phyloP scores from a whole-genome alignment of 2,329 filamentous ascomycete genomes.

The Chrysoporthe deuterocubensis region DNA sequence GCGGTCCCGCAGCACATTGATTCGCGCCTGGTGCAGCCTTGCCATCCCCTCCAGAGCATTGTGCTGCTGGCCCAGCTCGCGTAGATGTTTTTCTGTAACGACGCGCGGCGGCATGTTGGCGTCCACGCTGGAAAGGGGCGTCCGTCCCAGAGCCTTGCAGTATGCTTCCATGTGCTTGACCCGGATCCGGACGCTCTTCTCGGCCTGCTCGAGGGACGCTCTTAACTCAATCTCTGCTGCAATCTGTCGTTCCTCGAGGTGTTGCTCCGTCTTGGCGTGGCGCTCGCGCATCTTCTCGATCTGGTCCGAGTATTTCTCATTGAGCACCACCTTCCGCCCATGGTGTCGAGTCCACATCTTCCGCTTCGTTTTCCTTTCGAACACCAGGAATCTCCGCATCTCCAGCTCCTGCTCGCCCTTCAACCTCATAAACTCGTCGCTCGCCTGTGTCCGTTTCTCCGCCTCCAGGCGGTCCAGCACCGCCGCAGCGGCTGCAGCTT shows the following conservation, averaged over 20 bases:
- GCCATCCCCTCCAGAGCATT: constrained; percentile 63
- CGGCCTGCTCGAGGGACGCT: constrained; percentile 57
- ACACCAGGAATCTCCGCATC: constrained; percentile 55
- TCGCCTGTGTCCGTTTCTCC: constrained; percentile 49
- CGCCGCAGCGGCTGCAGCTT: constrained; percentile 48
- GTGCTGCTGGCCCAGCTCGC: constrained; percentile 65
- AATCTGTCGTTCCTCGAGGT: constrained; percentile 66
- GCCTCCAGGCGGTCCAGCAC: constrained; percentile 48
- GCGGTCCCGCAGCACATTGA: constrained; percentile 68
- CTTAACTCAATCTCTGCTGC: constrained; percentile 64
- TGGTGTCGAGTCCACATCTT: constrained; percentile 56
- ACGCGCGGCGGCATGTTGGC: constrained; percentile 50
- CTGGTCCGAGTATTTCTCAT: constrained; percentile 52
- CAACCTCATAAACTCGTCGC: constrained; percentile 49
- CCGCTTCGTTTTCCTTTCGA: constrained; percentile 52
- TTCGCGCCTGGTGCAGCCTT: constrained; percentile 61
- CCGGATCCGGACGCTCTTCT: constrained; percentile 59
- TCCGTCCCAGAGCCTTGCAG: constrained; percentile 57
- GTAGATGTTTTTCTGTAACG: constrained; percentile 63
- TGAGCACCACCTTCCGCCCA: constrained; percentile 49
- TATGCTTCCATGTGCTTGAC: constrained; percentile 71
- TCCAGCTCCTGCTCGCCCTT: constrained; percentile 53
- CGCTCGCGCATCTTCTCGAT: constrained; percentile 58
- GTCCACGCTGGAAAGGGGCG: constrained; percentile 32
- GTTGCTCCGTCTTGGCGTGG: constrained; percentile 55